These are phyloP conservation scores for Hypoxylon subgilvum DNA, from an alignment of 495 filamentous ascomycete genomes.

Conservation along the genomic window DNA sequence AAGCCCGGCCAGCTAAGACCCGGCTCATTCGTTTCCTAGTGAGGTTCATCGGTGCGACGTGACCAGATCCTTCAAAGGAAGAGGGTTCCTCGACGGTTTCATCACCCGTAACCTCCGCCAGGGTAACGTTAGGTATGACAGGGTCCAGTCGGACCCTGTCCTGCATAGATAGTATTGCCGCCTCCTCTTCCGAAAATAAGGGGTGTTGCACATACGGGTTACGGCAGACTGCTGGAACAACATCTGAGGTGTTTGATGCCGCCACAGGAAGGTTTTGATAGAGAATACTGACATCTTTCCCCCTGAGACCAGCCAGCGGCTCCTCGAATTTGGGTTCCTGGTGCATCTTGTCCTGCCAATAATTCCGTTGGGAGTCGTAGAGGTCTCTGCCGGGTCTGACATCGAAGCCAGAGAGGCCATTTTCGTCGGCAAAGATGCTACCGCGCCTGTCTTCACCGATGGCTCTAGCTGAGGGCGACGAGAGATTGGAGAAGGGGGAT, in stretches of 20 bases:
- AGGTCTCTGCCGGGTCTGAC: not conserved
- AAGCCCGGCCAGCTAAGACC: slow-evolving; percentile 43
- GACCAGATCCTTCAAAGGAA: slow-evolving; percentile 36
- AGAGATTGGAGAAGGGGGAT: slow-evolving; percentile 26
- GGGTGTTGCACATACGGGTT: not conserved
- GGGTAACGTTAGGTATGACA: not conserved
- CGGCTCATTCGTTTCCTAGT: slow-evolving; percentile 34
- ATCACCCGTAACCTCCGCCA: not conserved
- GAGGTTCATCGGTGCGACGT: slow-evolving; percentile 28
- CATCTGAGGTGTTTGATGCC: not conserved
- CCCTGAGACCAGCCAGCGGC: not conserved
- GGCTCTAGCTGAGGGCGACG: slow-evolving; percentile 15
- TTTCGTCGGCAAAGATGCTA: slow-evolving; percentile 10
- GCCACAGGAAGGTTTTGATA: not conserved
- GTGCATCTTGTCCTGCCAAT: not conserved
- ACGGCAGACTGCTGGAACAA: not conserved
- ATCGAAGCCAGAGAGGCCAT: slow-evolving; percentile 1
- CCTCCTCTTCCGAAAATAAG: not conserved
- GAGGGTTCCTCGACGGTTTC: slow-evolving; percentile 17
- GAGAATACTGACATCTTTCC: slow-evolving; percentile 1
- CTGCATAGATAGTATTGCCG: not conserved
- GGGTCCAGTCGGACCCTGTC: not conserved
- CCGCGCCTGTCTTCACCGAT: slow-evolving; percentile 22
- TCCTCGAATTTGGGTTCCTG: slow-evolving; percentile 1
- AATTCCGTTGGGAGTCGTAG: not conserved